Evolutionary conservation across 73 alveolate genomes (phyloP), one percentile per base, ranked within the genome.

Genomic region (Durusdinium trenchii): DNA sequence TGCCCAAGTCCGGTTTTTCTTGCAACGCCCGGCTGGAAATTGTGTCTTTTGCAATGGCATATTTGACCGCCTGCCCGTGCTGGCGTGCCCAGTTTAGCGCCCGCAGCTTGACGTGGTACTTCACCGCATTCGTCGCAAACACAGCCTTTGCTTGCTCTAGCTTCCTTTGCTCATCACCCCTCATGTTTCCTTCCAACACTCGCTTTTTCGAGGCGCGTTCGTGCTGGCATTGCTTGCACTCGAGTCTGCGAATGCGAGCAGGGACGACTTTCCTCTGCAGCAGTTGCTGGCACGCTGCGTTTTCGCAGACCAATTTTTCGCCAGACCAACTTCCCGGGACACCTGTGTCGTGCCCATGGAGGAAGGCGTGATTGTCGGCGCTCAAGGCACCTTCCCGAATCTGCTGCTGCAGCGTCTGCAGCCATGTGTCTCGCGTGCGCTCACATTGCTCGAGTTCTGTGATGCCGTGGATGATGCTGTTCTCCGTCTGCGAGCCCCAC

Each of bases 401-500:
- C 62, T 78, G 45, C 43, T 46, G 42, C 40, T 75, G 86, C 50
- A 75, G 52, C 57, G 7, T 52, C 36, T 75, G 86, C 38, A 75
- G 86, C 86, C 86, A 75, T 36, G 4, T 52, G 38, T 75, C 86
- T 75, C 54, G 86, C 38, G 89, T 78, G 38, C 89, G 60, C 62
- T 78, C 89, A 20, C 60, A 42, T 42, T 12, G 64, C 36, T 4
- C 43, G 43, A 78, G 42, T 42, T 78, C 89, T 43, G 89, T 78
- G n/a, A 78, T 16, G 3, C 89, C 89, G 14, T 78, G 64, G 26
- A 78, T 3, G 6, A 61, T 40, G 43, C 18, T 6, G 36, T 40
- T 26, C n/a, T n/a, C n/a, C n/a, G n/a, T n/a, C 14, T 40, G 6
- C 16, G 45, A 36, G 12, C 89, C 89, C 89, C 89, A 78, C 7